Base-by-base conservation (phyloP, 495 filamentous ascomycete genomes). In the Ascobolus immersus region DNA sequence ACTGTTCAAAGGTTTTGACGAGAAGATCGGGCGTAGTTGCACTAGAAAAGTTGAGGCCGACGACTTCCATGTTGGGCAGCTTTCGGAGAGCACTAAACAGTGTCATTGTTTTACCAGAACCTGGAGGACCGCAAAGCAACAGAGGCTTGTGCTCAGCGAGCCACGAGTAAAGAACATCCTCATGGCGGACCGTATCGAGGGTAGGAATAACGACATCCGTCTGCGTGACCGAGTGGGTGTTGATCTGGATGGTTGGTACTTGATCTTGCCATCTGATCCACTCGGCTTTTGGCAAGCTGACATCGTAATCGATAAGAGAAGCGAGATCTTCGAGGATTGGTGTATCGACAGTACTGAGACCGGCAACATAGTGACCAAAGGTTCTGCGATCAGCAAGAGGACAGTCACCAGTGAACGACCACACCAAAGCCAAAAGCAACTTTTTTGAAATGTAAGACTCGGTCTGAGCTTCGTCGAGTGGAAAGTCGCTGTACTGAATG, bases 71-170 rank as follows among this genome's bases (percentile, higher is more conserved):
- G 50, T 91, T 90, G 13, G 84, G 84, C 24, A 94, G 59, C 52
- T 94, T 94, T 32, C 89, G 67, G 33, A 99, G 65, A 17, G 86
- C 89, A 48, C 81, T 91, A 55, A 99, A 99, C 13, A 99, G 58
- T 15, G 86, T 99, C 86, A 99, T 99, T 2, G 86, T 99, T 59
- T 99, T 99, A 56, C 86, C 86, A 24, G 86, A 94, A 50, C 86
- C 86, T 35, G 86, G 86, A 51, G 86, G 86, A 56, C 86, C 89
- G 52, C 86, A 99, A 13, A 99, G 70, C 7, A 99, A 58, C 14
- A 99, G 60, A 14, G 89, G 86, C 55, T 94, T 99, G 52, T 99
- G 86, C 47, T 99, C 86, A 8, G 89, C 86, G 14, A 99, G 65
- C 89, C 86, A 99, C 12, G 89, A 93, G 56, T 99, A 93, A 15